Base-by-base conservation (phyloP, 2,329 filamentous ascomycete genomes). In the Colletotrichum orbiculare region DNA sequence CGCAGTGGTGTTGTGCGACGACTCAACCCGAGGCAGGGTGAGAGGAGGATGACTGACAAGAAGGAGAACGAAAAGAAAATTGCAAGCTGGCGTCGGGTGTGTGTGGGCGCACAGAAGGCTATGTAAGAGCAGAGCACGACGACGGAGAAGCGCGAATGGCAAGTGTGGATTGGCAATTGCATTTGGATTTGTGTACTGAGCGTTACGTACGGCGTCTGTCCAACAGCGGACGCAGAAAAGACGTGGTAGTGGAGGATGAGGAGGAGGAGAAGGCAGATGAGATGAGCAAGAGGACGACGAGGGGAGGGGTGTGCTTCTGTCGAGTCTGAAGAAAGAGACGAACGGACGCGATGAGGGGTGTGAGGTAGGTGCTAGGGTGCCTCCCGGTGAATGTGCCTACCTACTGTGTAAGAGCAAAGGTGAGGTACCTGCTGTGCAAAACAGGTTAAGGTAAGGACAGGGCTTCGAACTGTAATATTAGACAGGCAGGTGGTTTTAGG, bases 101-200 rank as follows among this genome's bases (percentile, higher is more conserved):
- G 46, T 47, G 62, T 47, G 62, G 52, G 58, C 43, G 25, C 37
- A 62, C 15, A 53, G 45, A 43, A 42, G 58, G 39, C 62, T 62
- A 62, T 56, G 58, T 56, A 65, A 62, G 52, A 47, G 57, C n/a
- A 37, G 34, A 52, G 12, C 37, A 34, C 25, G 25, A 25, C 25
- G 25, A 25, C 25, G 52, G 15, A 52, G 48, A n/a, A 50, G 48
- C 34, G 35, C 11, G 38, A 48, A 53, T 41, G 15, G 35, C 49
- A 41, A 43, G 8, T 25, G 25, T 50, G 43, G 45, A 35, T 45
- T 60, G 17, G 55, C 38, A 38, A 8, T 54, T 43, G 60, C 41
- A 60, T 54, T 48, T 58, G 55, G 55, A 42, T 17, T 49, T 58
- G 45, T 46, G 43, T 37, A 48, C 39, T 48, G 17, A 25, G 25